Base-by-base conservation (phyloP, 352 stramenopile species). In the Globisporangium parvum region DNA sequence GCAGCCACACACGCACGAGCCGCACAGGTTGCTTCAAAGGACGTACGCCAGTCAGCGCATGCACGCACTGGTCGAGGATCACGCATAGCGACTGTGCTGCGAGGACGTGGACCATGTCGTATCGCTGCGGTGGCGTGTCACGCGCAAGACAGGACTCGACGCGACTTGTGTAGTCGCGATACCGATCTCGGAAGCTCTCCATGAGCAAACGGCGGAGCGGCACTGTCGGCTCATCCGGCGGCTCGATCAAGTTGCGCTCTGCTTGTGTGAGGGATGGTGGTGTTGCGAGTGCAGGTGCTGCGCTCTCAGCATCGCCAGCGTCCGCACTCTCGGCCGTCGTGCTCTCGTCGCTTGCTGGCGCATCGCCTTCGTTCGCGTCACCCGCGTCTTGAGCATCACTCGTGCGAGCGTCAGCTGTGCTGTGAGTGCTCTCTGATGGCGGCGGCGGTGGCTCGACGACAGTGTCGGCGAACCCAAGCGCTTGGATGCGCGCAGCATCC, bases 61-160 rank as follows among this genome's bases (percentile, higher is more conserved):
- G 65, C 40, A 89, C 60, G 48, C 78, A 91, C 45, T 91, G 80
- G 6, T 75, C 63, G 48, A 84, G 47, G 46, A 87, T 76, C 6
- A 69, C 53, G 26, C 53, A 57, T 1, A 86, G 63, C 1, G 76
- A 71, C 51, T 89, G 80, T 6, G 63, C 62, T 8, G 72, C 76
- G 17, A 87, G 35, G 2, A 80, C 59, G 15, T 66, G 59, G 12
- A 91, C 57, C 12, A 80, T 59, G 28, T 79, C 65, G 21, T 62
- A 82, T 4, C 47, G 47, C 42, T 54, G 48, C 42, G 50, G 37
- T 3, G 11, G 35, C 0, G 23, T 28, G 6, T 55, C 31, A 18
- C 6, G 15, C 14, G 18, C 35, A 55, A 65, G 42, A 5, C 58
- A 52, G 33, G 49, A 31, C 40, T 63, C 62, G 26, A 73, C 61